These are phyloP conservation scores for Physaria fendleri DNA, from an alignment of 345 rosid species.

Conservation along the genomic window DNA sequence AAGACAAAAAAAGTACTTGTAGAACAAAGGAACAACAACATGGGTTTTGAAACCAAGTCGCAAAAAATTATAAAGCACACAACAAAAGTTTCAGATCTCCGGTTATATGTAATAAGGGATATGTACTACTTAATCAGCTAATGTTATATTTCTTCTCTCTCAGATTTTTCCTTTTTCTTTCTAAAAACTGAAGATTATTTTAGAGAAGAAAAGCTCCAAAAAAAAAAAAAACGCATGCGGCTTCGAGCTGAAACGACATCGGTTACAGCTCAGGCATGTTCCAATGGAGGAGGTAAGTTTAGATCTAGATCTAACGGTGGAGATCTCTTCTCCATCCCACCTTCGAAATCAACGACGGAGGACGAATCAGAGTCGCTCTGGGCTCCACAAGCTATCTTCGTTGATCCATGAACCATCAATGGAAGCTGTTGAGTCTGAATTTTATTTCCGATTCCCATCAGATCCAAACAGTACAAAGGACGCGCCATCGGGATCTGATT, in stretches of 20 bases:
- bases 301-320: constrained; percentile 57
- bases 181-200: constrained; percentile 19
- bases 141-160: constrained; percentile 11
- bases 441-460: constrained; percentile 35
- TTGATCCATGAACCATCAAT: constrained; percentile 20
- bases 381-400: constrained; percentile 16
- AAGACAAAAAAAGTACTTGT: neutral
- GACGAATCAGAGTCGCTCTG: constrained; percentile 72
- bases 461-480: constrained; percentile 50
- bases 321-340: constrained; percentile 24
- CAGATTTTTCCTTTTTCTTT: neutral
- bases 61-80: constrained; percentile 21
- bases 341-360: constrained; percentile 49
- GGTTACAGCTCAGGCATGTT: constrained; percentile 40
- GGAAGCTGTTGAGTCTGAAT: constrained; percentile 3
- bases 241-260: constrained; percentile 21
- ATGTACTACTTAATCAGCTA: constrained; percentile 38
- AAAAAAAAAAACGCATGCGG: constrained; percentile 8
- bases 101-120: constrained; percentile 31
- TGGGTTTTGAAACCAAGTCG: constrained; percentile 32
- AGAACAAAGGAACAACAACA: constrained; percentile 25
- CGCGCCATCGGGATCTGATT: constrained; percentile 26
- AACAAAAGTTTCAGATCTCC: constrained; percentile 28
- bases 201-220: neutral
- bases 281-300: constrained; percentile 54